A percentile compares a stretch with the other conserved stretches of the same genome.
phyloP scores from a whole-genome alignment of 176 grass and related monocot genomes.

The Aegilops umbellulata region DNA sequence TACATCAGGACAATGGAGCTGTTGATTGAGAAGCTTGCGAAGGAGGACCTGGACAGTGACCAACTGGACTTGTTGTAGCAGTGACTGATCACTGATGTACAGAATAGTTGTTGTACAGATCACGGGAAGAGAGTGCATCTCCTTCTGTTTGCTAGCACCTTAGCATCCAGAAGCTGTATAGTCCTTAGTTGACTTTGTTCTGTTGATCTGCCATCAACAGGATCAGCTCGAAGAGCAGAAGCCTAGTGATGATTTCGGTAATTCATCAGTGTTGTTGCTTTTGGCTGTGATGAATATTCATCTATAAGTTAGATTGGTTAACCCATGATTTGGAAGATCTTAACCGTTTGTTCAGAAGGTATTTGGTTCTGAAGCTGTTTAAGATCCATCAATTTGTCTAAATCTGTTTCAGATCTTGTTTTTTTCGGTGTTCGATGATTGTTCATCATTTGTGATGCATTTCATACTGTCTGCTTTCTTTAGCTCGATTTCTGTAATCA shows the following conservation, averaged over 20 bases:
- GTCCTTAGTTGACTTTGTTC: not conserved
- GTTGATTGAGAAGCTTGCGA: slow-evolving; percentile 62
- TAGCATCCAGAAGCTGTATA: slow-evolving; percentile 32
- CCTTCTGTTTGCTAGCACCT: slow-evolving; percentile 24
- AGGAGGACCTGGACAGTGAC: slow-evolving; percentile 11
- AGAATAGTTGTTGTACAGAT: slow-evolving; percentile 46
- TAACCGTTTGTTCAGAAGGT: not conserved
- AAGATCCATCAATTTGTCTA: not conserved
- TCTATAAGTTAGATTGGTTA: not conserved
- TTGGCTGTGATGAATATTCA: slow-evolving; percentile 20
- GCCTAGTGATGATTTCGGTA: slow-evolving; percentile 25
- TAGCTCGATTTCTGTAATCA: not conserved
- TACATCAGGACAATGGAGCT: slow-evolving; percentile 80
- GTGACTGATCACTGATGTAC: slow-evolving; percentile 14
- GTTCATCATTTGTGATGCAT: not conserved
- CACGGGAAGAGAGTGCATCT: slow-evolving; percentile 21
- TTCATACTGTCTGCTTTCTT: not conserved
- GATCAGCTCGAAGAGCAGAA: slow-evolving; percentile 34
- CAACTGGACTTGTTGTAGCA: slow-evolving; percentile 33
- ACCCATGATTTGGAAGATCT: not conserved
- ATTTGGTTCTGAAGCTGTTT: not conserved
- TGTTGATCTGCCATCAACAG: slow-evolving; percentile 7
- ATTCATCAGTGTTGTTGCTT: slow-evolving; percentile 2
- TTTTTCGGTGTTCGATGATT: not conserved
- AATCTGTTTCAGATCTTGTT: not conserved